Evolutionary conservation across 2,329 filamentous ascomycete species (phyloP), one percentile per base, ranked within the genome.

Genomic region (Verticillium isaacii): DNA sequence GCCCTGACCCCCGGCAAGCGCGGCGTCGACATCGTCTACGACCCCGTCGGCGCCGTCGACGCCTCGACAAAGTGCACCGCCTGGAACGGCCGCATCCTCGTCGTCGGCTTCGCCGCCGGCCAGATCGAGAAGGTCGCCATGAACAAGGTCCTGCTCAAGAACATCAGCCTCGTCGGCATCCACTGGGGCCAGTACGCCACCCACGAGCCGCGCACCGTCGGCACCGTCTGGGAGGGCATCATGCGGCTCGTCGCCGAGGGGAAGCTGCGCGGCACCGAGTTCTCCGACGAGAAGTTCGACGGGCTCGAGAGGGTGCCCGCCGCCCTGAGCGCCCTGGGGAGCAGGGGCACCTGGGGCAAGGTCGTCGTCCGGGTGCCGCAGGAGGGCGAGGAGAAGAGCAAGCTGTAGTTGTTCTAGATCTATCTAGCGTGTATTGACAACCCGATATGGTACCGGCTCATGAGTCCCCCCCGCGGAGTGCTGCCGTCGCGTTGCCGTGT

Each of bases 141-240:
- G 80, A 98, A 98, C 75, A 89, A 94, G 74, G 92, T 97, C 32
- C 77, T 97, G 65, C 78, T 98, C 68, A 98, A 97, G 84, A 97
- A 97, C 74, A 94, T 97, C 66, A 89, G 87, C 65, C 80, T 98
- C 14, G 90, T 97, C 1, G 94, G 94, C 1, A 79, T 97, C 70
- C 91, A 96, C 77, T 98, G 94, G 94, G 94, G 94, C 14, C 87
- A 89, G 62, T 97, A 97, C 77, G 80, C 88, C 1, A 82, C 81
- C 55, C 85, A 90, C 67, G 90, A 97, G 78, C 85, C 82, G 25
- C 85, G 89, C 70, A 88, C 82, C 56, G 85, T 95, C 5, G 80
- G 82, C 8, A 74, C 78, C 25, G 93, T 97, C 0, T 98, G 94
- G 94, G 78, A 89, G 58, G 93, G 90, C 1, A 86, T 98, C 66